Base-by-base conservation (phyloP, 1,139 yeast genomes). In the Protomyces lactucae-debilis region DNA sequence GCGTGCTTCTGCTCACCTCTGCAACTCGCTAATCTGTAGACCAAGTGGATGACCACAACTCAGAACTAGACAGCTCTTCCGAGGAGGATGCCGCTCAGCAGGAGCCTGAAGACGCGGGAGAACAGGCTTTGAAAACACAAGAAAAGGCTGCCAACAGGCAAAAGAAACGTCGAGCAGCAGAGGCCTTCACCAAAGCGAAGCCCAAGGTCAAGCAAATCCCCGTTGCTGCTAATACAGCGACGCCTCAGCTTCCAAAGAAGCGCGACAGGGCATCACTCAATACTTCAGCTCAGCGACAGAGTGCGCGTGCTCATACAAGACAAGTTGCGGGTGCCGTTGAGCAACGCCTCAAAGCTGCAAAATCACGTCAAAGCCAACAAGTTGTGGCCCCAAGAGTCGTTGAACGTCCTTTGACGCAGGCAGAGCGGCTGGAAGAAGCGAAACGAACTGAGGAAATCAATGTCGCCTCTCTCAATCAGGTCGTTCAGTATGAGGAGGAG, bases 351-450 rank as follows among this genome's bases (percentile, higher is more conserved):
- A 82, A 85, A 66, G 96, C 90, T 73, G 82, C 82, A 60, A 80
- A 88, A 69, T 80, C 88, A 67, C 21, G 74, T 71, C 60, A 71
- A 55, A 72, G 75, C 35, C 76, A 72, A 57, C 74, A 74, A 45
- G 23, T 45, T 16, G 52, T 32, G 14, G 52, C 32, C 6, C 43
- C 63, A 35, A 39, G 36, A 35, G 16, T 37, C 12, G 45, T 21
- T 9, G 63, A 59, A 10, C 56, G 21, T 9, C 40, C 57, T 3
- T 78, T 88, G 73, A 91, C 99, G 0, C 96, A 93, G 71, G 96
- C 87, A 68, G 96, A 93, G 73, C 80, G 92, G 66, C 76, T 93
- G 61, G 86, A 82, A 12, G 95, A 91, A 72, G 98, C 99, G 0
- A 79, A 85, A 55, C 88, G 86, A 70, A 95, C 98, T 0, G 99